Conservation (phyloP, 176 grass and related monocot species). For the Metroxylon sagu region DNA sequence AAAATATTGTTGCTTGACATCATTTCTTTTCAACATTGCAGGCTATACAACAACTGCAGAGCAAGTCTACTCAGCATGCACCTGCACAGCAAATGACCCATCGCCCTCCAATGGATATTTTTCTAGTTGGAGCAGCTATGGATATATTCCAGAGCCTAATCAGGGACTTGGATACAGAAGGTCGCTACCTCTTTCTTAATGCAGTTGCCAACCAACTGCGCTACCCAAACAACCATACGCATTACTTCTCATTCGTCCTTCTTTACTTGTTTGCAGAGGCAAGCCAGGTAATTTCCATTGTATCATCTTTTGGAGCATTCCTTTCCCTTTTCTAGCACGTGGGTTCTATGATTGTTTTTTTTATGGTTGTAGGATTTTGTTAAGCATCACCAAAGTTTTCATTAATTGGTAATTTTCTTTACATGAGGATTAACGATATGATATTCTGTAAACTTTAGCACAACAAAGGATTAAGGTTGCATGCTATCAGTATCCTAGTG, state of each 20-base stretch:
- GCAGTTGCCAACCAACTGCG: conserved; percentile 84
- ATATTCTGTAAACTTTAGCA: no score
- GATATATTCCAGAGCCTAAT: conserved; percentile 77
- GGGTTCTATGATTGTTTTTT: background rate
- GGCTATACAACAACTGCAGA: conserved; percentile 82
- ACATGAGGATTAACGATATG: no score
- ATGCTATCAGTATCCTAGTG: no score
- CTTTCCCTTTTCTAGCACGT: background rate
- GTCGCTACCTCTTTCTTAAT: conserved; percentile 78
- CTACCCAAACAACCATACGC: conserved; percentile 92
- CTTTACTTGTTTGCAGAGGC: conserved; percentile 80
- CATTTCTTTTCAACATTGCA: conserved; percentile 9
- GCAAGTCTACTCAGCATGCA: conserved; percentile 42
- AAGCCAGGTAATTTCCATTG: conserved; percentile 41
- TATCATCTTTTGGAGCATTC: background rate
- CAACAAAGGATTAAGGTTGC: no score
- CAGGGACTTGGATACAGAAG: conserved; percentile 79
- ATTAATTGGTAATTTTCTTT: no score
- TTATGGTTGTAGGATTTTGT: no score
- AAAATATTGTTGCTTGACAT: no score
- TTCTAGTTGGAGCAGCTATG: conserved; percentile 71
- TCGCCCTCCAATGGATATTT: conserved; percentile 47
- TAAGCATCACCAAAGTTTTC: no score
- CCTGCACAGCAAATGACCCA: conserved; percentile 66
- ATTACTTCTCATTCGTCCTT: conserved; percentile 91